A percentile compares a stretch with the other conserved stretches of the same genome.
phyloP scores from a whole-genome alignment of 2,329 filamentous ascomycete genomes.

The Sclerotinia subarctica region DNA sequence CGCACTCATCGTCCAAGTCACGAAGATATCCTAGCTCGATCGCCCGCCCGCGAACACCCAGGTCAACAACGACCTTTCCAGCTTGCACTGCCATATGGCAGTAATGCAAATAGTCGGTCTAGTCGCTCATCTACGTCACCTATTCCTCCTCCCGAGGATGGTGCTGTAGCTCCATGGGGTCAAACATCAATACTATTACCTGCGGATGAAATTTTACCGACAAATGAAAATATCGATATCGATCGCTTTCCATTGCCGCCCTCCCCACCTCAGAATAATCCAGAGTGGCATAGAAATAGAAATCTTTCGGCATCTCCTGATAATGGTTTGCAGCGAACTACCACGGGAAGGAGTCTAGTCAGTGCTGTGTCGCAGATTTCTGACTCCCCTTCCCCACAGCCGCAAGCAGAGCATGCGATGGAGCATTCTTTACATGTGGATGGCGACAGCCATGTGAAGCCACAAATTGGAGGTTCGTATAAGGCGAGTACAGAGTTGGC shows the following conservation, averaged over 20 bases:
- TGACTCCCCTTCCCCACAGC: slow-evolving; percentile 3
- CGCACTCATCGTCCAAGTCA: slow-evolving; percentile 25
- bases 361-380: slow-evolving; percentile 36
- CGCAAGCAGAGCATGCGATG: slow-evolving; percentile 1
- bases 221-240: slow-evolving; percentile 7
- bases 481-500: not conserved
- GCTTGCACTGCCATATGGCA: slow-evolving; percentile 33
- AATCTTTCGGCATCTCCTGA: not conserved
- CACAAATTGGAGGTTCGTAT: not conserved
- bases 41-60: slow-evolving; percentile 30
- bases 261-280: not conserved
- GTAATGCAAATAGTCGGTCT: slow-evolving; percentile 12
- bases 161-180: not conserved
- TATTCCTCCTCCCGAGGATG: slow-evolving; percentile 23
- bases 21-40: slow-evolving; percentile 36
- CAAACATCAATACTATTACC: not conserved
- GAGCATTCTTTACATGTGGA: slow-evolving; percentile 17
- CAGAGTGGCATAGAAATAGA: not conserved
- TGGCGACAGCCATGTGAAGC: not conserved
- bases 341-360: slow-evolving; percentile 49
- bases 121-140: slow-evolving; percentile 25
- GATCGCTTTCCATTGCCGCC: slow-evolving; percentile 16
- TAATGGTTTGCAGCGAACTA: not conserved
- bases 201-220: not conserved
- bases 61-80: slow-evolving; percentile 38